Evolutionary conservation across 164 flowering plant genomes (phyloP), one percentile per base, ranked within the genome.

Genomic region (Vitis vinifera): DNA sequence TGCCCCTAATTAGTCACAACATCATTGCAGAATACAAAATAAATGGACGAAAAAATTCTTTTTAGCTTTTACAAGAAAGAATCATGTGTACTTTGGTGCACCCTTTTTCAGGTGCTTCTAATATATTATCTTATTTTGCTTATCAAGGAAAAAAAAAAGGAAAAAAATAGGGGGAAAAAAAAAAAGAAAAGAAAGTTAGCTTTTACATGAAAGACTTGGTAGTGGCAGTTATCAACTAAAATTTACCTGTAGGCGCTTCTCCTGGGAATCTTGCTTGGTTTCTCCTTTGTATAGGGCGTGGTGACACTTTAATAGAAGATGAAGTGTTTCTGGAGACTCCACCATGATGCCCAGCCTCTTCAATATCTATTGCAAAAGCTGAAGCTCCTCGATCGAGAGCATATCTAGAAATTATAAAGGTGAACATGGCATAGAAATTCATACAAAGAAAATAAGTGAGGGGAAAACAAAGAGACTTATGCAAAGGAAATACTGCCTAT

Each of bases 331-430:
- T 55, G 1, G 75, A 49, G 10, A 29, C 65, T 56, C 70, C 80
- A 66, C 47, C 51, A 14, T 19, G 49, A 69, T 75, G 48, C 61
- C 69, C 66, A 74, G 68, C 57, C 52, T 82, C 92, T 75, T 90
- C 87, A 73, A 93, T 68, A 79, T 95, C 97, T 48, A 93, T 77
- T 14, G 97, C 94, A 82, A 81, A 65, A 48, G 97, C 91, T 29
- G 79, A 73, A 76, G 98, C 93, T 71, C 95, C 97, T 80, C 84
- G 80, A 68, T 51, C 65, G 11, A 95, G 89, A 62, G 98, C 98
- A 86, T 93, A 95, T 84, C 97, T 94, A 66, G 19, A 62, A 44
- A 55, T 30, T 59, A 12, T 74, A 71, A 82, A 86, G 83, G 80
- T 48, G 23, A 49, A 17, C 62, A 51, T 15, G 15, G 55, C n/a